Evolutionary conservation across 768 basidiomycete species (phyloP).

Genomic region (Podaxis sp.): DNA sequence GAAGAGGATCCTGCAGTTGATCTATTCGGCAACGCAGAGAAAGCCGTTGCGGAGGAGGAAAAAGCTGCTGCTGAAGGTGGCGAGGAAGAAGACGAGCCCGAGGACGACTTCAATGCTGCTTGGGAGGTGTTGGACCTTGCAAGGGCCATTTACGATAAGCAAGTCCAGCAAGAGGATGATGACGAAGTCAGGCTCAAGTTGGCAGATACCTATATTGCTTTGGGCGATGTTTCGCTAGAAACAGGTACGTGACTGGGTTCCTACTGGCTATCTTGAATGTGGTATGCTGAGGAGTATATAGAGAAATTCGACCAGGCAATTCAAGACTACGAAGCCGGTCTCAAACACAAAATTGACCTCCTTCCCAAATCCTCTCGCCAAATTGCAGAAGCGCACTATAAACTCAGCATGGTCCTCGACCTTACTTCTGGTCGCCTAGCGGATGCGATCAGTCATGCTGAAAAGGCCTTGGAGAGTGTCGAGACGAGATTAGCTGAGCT

Average conservation of each 20-base stretch:
- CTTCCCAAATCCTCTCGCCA: constrained; percentile 89
- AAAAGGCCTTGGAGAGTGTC: constrained; percentile 79
- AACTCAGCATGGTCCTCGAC: constrained; percentile 91
- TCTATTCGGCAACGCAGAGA: constrained; percentile 58
- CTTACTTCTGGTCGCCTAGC: constrained; percentile 82
- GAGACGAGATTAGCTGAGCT: constrained; percentile 66
- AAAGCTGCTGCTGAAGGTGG: constrained; percentile 56
- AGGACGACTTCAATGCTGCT: constrained; percentile 97
- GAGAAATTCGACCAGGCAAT: constrained; percentile 98
- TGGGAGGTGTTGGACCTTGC: constrained; percentile 98
- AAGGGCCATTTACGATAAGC: constrained; percentile 79
- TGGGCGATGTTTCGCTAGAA: constrained; percentile 97
- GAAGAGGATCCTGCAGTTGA: constrained; percentile 57
- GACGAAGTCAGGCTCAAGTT: constrained; percentile 75
- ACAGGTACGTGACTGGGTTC: constrained; percentile 64
- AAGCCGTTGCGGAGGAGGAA: constrained; percentile 46
- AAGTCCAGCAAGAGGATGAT: constrained; percentile 47
- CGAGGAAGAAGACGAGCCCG: constrained; percentile 77
- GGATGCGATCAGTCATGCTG: constrained; percentile 80
- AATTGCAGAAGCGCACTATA: constrained; percentile 92
- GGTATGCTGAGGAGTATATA: constrained; percentile 30
- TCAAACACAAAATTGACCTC: constrained; percentile 68
- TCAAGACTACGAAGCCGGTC: constrained; percentile 78
- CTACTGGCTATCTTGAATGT: not conserved
- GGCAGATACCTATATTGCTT: constrained; percentile 85